Conservation (phyloP, 1,139 yeast genomes). For the Yamadazyma atmosphaerica region DNA sequence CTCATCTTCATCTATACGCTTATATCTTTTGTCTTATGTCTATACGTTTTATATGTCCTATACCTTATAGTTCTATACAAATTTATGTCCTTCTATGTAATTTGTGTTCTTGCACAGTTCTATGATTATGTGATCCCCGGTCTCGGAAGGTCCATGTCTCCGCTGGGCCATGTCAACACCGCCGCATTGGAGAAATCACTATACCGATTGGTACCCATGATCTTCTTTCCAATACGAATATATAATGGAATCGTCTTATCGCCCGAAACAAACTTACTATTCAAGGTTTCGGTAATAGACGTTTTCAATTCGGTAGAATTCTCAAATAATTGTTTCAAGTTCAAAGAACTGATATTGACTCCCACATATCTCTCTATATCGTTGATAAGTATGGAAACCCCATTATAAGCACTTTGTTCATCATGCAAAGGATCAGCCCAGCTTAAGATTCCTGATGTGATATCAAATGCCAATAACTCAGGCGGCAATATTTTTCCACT, state of each 20-base stretch:
- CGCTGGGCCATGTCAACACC: conserved; percentile 55
- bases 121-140: conserved; percentile 48
- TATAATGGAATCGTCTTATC: conserved; percentile 43
- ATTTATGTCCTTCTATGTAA: too few species aligned
- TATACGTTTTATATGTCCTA: too few species aligned
- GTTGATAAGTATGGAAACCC: conserved; percentile 67
- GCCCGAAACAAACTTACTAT: conserved; percentile 16
- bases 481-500: conserved; percentile 65
- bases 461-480: conserved; percentile 35
- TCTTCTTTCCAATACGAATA: conserved; percentile 54
- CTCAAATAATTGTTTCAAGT: conserved; percentile 39
- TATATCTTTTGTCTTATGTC: too few species aligned
- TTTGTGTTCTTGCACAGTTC: too few species aligned
- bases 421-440: conserved; percentile 29
- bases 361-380: conserved; percentile 81
- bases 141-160: conserved; percentile 44
- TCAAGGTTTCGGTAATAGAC: conserved; percentile 30
- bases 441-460: conserved; percentile 28
- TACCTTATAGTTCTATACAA: too few species aligned
- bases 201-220: conserved; percentile 35
- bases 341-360: conserved; percentile 33
- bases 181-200: conserved; percentile 65
- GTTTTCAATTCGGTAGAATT: conserved; percentile 34
- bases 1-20: too few species aligned
- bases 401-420: conserved; percentile 26